Evolutionary conservation across 192 early-diverging fungal species (phyloP).

Genomic region (Linderina pennispora): DNA sequence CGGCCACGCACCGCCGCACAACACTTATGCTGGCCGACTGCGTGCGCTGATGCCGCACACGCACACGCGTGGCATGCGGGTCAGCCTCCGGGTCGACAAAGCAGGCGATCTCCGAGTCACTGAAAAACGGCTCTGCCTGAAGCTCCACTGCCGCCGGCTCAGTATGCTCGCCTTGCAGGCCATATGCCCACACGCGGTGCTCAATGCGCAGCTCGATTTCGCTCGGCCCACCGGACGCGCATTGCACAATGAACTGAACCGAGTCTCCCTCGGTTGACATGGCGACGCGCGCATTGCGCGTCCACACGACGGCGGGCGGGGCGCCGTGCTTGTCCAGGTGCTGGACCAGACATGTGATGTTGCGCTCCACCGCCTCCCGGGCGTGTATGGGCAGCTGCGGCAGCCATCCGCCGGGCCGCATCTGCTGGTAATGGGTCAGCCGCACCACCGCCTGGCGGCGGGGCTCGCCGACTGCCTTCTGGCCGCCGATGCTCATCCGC

Average conservation of each 20-base stretch:
- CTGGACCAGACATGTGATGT: constrained; percentile 3
- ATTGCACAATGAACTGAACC: constrained; percentile 9
- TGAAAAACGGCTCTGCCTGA: constrained; percentile 17
- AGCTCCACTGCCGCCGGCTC: constrained; percentile 9
- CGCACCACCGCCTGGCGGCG: constrained; percentile 29
- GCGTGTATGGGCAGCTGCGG: not conserved
- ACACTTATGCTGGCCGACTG: constrained; percentile 15
- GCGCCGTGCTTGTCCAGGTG: constrained; percentile 23
- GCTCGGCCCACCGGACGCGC: constrained; percentile 7
- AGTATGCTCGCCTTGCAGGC: constrained; percentile 1
- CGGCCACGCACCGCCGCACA: not conserved
- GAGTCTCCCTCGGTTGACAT: not conserved
- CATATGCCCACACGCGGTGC: constrained; percentile 35
- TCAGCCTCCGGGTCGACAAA: constrained; percentile 43
- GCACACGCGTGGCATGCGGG: constrained; percentile 39
- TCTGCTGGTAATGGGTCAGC: constrained; percentile 26
- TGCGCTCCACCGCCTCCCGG: constrained; percentile 3
- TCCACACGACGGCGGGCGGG: constrained; percentile 25
- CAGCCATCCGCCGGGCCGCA: constrained; percentile 38
- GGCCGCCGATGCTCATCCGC: constrained; percentile 11
- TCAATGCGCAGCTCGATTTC: constrained; percentile 39
- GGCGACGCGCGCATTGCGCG: constrained; percentile 24
- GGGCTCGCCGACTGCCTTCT: constrained; percentile 21
- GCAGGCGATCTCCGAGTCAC: constrained; percentile 17
- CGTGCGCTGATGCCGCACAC: constrained; percentile 26